Conservation (phyloP, 345 rosid genomes). For the Bruguiera parviflora region DNA sequence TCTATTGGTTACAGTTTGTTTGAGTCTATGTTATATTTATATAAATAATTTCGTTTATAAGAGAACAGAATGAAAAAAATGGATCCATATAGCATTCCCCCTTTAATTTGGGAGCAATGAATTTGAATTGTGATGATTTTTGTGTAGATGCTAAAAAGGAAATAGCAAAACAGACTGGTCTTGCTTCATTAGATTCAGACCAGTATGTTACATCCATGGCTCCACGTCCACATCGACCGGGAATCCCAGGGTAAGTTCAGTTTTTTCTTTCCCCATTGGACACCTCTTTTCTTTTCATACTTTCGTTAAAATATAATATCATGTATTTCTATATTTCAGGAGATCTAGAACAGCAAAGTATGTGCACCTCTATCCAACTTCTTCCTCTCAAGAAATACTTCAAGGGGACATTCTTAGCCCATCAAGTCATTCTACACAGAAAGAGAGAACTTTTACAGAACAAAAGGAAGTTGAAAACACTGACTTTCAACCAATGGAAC, state of each 20-base stretch:
- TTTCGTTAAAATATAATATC: not conserved
- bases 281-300: not conserved
- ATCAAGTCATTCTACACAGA: constrained; percentile 22
- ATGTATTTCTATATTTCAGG: constrained; percentile 27
- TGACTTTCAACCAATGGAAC: constrained; percentile 31
- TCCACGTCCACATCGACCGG: constrained; percentile 60
- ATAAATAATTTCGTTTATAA: too few species aligned
- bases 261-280: not conserved
- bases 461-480: constrained; percentile 9
- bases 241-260: constrained; percentile 47
- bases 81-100: too few species aligned
- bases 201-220: constrained; percentile 30
- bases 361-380: constrained; percentile 38
- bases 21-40: not conserved
- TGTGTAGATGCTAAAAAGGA: constrained; percentile 62
- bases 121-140: constrained; percentile 12
- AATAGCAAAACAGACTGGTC: constrained; percentile 65
- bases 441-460: constrained; percentile 25
- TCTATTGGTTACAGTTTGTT: not conserved
- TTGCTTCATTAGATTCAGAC: constrained; percentile 30
- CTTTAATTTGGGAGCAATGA: not conserved
- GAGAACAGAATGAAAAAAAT: too few species aligned
- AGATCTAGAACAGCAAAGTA: constrained; percentile 43
- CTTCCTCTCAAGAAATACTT: constrained; percentile 36
- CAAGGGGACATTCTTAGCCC: constrained; percentile 33